phyloP scores from a whole-genome alignment of 2,329 filamentous ascomycete genomes.

The Lachnellula subtilissima region DNA sequence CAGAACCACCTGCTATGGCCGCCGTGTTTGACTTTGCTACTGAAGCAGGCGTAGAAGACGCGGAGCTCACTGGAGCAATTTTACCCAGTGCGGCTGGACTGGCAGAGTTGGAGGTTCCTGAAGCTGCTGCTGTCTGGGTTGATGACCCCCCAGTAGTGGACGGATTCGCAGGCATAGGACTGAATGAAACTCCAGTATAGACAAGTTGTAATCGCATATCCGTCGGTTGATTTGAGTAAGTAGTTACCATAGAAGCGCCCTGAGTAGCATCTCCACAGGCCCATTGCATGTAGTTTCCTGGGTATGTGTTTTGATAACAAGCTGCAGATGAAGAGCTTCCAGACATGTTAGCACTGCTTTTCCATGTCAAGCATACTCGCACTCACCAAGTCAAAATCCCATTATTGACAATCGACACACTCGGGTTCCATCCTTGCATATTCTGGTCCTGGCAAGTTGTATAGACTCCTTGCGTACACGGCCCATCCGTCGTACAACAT shows the following conservation, averaged over 20 bases:
- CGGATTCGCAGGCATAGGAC: conserved; percentile 6
- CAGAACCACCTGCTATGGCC: conserved; percentile 18
- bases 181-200: conserved; percentile 25
- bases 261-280: conserved; percentile 24
- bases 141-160: conserved; percentile 2
- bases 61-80: not conserved
- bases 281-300: conserved; percentile 26
- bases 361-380: not conserved
- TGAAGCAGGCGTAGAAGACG: conserved; percentile 1
- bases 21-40: conserved; percentile 11
- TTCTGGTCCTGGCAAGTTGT: conserved; percentile 28
- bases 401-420: conserved; percentile 18
- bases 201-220: conserved; percentile 26
- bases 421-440: conserved; percentile 22
- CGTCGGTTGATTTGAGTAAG: conserved; percentile 24
- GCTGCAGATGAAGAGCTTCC: conserved; percentile 16
- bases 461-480: conserved; percentile 28
- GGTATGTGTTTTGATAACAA: conserved; percentile 28
- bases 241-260: conserved; percentile 16
- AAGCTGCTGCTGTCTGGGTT: conserved; percentile 5
- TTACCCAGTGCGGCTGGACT: conserved; percentile 3
- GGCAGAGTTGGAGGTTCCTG: conserved; percentile 1
- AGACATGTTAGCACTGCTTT: conserved; percentile 12
- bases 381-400: conserved; percentile 29
- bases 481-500: conserved; percentile 27